Conservation (phyloP, 352 stramenopile genomes). For the Pythium brachiatum region DNA sequence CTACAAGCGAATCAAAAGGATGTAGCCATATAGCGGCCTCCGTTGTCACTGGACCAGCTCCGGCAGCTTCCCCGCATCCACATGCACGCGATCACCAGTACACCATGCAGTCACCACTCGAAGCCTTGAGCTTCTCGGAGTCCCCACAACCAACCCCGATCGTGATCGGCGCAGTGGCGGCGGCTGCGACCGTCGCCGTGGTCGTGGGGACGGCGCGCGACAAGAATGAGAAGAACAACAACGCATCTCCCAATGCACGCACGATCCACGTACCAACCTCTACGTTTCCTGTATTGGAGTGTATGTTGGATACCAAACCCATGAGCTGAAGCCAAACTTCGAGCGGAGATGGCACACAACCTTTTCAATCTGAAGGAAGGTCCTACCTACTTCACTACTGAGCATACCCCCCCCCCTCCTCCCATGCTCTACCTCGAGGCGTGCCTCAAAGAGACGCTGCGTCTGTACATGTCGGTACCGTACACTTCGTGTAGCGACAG, state of each 20-base stretch:
- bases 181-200: neutral
- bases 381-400: constrained; percentile 32
- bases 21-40: no score
- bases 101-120: neutral
- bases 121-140: neutral
- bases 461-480: constrained; percentile 21
- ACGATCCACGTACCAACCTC: neutral
- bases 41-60: no score
- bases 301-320: constrained; percentile 29
- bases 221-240: neutral
- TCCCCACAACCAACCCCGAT: neutral
- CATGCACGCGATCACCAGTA: no score
- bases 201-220: neutral
- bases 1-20: no score
- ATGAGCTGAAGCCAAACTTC: constrained; percentile 37
- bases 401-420: constrained; percentile 32
- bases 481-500: constrained; percentile 49
- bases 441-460: constrained; percentile 12
- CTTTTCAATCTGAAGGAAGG: constrained; percentile 4
- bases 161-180: neutral
- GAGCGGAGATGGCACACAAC: constrained; percentile 34
- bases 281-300: neutral
- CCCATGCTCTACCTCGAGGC: constrained; percentile 16
- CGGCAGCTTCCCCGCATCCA: no score
- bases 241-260: neutral